These are phyloP conservation scores for Aspergillus latus DNA, from an alignment of 2,329 filamentous ascomycete species.

Conservation along the genomic window DNA sequence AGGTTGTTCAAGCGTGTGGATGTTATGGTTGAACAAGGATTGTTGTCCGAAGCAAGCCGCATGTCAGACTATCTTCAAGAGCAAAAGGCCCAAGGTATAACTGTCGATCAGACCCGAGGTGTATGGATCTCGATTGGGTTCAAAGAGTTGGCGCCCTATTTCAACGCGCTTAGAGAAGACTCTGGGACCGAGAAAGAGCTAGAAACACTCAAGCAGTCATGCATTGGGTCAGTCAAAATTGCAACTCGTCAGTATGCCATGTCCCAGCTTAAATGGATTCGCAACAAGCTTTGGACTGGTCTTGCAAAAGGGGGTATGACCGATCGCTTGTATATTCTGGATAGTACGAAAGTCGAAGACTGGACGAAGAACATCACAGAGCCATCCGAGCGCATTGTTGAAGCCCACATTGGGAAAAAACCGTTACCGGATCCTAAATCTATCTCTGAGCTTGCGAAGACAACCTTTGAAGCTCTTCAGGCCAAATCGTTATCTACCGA, in stretches of 20 bases:
- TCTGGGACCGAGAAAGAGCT: conserved; percentile 42
- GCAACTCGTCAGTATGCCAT: conserved; percentile 87
- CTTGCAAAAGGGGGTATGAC: conserved; percentile 57
- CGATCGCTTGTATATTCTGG: conserved; percentile 70
- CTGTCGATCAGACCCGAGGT: conserved; percentile 72
- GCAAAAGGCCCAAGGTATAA: conserved; percentile 49
- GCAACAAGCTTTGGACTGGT: conserved; percentile 73
- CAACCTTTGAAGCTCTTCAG: conserved; percentile 59
- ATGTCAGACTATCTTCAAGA: conserved; percentile 52
- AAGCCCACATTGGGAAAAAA: conserved; percentile 61
- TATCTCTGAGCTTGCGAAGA: conserved; percentile 57
- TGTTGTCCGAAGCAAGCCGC: conserved; percentile 61
- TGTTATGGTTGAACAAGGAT: conserved; percentile 71
- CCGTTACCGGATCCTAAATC: conserved; percentile 56
- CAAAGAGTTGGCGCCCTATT: conserved; percentile 80
- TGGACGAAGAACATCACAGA: conserved; percentile 66
- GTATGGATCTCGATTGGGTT: conserved; percentile 98
- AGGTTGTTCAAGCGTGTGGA: conserved; percentile 77
- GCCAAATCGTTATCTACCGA: conserved; percentile 45
- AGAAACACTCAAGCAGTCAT: conserved; percentile 56
- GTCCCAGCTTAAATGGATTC: conserved; percentile 83
- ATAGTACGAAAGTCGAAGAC: conserved; percentile 67
- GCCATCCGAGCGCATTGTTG: conserved; percentile 63
- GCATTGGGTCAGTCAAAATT: conserved; percentile 73
- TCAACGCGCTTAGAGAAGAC: conserved; percentile 48